Evolutionary conservation across 1,284 basidiomycete species (phyloP).

Genomic region (Pseudozyma sp.): DNA sequence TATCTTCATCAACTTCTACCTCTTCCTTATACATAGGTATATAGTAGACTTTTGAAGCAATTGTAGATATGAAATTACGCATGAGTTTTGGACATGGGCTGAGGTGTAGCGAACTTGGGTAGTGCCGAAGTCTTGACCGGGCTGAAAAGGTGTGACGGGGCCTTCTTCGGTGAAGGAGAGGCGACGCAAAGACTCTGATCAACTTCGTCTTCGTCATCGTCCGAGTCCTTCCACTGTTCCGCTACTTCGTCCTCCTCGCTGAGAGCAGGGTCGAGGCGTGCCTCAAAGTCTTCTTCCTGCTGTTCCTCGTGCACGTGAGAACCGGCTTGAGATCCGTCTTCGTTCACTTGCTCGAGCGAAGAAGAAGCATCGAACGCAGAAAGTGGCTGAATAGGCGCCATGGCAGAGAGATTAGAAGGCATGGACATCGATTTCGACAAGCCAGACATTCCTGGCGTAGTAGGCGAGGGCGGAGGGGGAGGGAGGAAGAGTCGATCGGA

Average conservation of each 20-base stretch:
- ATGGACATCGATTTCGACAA: slow-evolving; percentile 47
- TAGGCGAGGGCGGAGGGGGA: slow-evolving; percentile 27
- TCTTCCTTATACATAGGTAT: too few species aligned
- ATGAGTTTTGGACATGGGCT: slow-evolving; percentile 26
- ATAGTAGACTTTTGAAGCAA: too few species aligned
- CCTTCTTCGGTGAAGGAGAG: slow-evolving; percentile 18
- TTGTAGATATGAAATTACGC: too few species aligned
- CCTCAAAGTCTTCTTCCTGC: slow-evolving; percentile 17
- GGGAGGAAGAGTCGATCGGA: slow-evolving; percentile 47
- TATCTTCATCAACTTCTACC: background rate
- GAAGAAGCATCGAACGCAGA: slow-evolving; percentile 14
- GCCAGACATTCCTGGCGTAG: slow-evolving; percentile 5
- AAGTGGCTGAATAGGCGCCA: slow-evolving; percentile 5
- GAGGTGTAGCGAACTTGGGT: slow-evolving; percentile 39
- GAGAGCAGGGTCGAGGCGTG: slow-evolving; percentile 25
- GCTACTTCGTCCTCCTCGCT: slow-evolving; percentile 17
- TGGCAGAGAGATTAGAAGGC: slow-evolving; percentile 31
- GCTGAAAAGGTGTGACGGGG: slow-evolving; percentile 21
- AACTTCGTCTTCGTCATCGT: slow-evolving; percentile 49
- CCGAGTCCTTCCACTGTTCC: slow-evolving; percentile 22
- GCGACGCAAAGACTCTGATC: slow-evolving; percentile 41
- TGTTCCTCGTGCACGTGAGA: background rate
- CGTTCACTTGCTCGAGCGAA: background rate
- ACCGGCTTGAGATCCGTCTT: background rate
- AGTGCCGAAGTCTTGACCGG: slow-evolving; percentile 34